A percentile compares a stretch with the other conserved stretches of the same genome.
Conservation (phyloP, 2,329 filamentous ascomycete genomes). For the Paecilomyces variotii region DNA sequence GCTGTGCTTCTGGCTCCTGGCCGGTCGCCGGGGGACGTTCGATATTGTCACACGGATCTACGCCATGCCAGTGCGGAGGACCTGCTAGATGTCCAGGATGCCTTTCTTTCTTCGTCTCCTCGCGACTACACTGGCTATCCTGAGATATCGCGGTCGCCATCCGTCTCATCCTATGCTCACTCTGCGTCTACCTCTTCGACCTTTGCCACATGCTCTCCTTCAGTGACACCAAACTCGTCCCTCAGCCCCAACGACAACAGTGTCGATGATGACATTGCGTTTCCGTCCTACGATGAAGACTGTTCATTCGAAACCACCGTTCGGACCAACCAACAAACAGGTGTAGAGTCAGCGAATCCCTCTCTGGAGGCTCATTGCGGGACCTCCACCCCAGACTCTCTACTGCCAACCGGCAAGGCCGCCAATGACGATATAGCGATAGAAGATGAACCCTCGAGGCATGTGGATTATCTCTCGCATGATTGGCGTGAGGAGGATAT, state of each 20-base stretch:
- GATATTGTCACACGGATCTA: not conserved
- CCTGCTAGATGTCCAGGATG: not conserved
- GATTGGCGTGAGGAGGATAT: constrained; percentile 94
- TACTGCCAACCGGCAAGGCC: constrained; percentile 53
- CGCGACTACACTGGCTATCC: not conserved
- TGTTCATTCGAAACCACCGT: constrained; percentile 30
- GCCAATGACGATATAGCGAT: constrained; percentile 76
- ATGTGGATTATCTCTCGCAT: constrained; percentile 93
- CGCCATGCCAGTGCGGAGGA: not conserved
- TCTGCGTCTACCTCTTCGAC: constrained; percentile 22
- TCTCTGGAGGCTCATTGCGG: constrained; percentile 15
- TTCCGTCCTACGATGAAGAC: constrained; percentile 38
- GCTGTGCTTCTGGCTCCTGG: not conserved
- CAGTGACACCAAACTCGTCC: constrained; percentile 31
- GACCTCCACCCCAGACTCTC: constrained; percentile 34
- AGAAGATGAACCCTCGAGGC: constrained; percentile 65
- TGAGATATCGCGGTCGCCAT: constrained; percentile 10
- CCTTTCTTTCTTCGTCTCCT: not conserved
- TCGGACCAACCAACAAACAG: constrained; percentile 3
- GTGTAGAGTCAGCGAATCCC: not conserved
- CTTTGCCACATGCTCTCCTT: constrained; percentile 26
- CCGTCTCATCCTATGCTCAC: constrained; percentile 30
- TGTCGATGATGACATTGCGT: constrained; percentile 31
- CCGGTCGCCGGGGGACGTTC: not conserved
- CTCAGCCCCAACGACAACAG: constrained; percentile 20